phyloP scores from a whole-genome alignment of 257 asterid species.

The Gynochthodes officinalis region DNA sequence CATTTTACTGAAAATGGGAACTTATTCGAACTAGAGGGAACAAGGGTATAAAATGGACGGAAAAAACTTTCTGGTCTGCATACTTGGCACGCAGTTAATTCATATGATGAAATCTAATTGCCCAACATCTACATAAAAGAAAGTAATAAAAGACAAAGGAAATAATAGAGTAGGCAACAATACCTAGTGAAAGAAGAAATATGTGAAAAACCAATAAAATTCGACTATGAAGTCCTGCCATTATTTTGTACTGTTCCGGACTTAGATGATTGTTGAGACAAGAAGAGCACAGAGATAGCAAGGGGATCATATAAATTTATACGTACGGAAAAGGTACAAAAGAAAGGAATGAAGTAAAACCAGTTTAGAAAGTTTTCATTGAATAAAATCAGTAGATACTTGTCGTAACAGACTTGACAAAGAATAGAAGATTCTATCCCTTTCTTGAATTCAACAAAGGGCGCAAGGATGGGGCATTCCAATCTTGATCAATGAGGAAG shows the following conservation, averaged over 20 bases:
- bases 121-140: neutral
- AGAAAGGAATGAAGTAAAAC: neutral
- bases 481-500: too few relatives aligned
- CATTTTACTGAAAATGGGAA: neutral
- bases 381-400: constrained; percentile 27
- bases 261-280: neutral
- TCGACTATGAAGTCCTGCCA: constrained; percentile 18
- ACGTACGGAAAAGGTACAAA: neutral
- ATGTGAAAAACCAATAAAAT: constrained; percentile 14
- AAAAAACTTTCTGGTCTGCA: too few relatives aligned
- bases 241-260: neutral
- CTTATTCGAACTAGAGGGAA: too few relatives aligned
- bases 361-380: constrained; percentile 5
- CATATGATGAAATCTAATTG: neutral
- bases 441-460: neutral
- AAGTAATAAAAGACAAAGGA: neutral
- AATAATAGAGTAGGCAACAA: neutral
- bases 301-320: neutral
- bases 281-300: neutral
- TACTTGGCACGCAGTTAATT: too few relatives aligned
- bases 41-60: too few relatives aligned
- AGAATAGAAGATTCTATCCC: constrained; percentile 30
- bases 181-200: constrained; percentile 42
- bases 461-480: neutral
- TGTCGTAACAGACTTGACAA: constrained; percentile 4